These are phyloP conservation scores for Ophiostoma himal-ulmi DNA, from an alignment of 2,329 filamentous ascomycete species.

Conservation along the genomic window DNA sequence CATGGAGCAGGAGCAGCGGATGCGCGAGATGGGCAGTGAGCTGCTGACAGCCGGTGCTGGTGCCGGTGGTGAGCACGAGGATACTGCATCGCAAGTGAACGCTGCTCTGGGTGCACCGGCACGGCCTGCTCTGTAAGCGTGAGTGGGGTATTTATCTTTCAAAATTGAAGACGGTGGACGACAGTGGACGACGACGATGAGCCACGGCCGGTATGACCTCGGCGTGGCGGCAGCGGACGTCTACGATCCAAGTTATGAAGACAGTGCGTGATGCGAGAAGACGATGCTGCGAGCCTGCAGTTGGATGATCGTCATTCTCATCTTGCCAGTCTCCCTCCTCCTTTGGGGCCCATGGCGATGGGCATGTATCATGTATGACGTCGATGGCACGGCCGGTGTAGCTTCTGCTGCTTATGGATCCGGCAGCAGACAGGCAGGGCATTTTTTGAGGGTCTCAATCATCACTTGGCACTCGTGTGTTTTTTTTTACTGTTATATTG, in stretches of 20 bases:
- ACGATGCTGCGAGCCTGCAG: background rate
- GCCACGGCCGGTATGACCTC: background rate
- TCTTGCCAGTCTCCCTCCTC: background rate
- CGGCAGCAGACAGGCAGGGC: slow-evolving; percentile 2
- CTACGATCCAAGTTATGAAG: background rate
- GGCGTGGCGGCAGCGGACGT: background rate
- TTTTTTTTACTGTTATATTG: background rate
- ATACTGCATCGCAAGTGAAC: slow-evolving; percentile 46
- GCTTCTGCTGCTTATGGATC: background rate
- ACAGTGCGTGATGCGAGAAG: background rate
- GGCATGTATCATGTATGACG: background rate
- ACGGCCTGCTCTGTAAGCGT: slow-evolving; percentile 45
- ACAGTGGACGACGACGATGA: background rate
- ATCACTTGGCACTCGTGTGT: background rate
- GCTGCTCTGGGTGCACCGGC: slow-evolving; percentile 44
- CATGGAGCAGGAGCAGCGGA: slow-evolving; percentile 96
- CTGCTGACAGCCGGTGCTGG: slow-evolving; percentile 46
- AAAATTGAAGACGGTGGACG: background rate
- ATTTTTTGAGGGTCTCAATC: background rate
- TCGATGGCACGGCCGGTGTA: background rate
- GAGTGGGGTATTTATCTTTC: slow-evolving; percentile 3
- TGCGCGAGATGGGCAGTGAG: slow-evolving; percentile 87
- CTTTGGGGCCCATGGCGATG: background rate
- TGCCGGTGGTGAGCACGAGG: slow-evolving; percentile 34
- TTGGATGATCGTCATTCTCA: background rate